Evolutionary conservation across 75 land plant species (phyloP).

Genomic region (Ceratopteris richardii): DNA sequence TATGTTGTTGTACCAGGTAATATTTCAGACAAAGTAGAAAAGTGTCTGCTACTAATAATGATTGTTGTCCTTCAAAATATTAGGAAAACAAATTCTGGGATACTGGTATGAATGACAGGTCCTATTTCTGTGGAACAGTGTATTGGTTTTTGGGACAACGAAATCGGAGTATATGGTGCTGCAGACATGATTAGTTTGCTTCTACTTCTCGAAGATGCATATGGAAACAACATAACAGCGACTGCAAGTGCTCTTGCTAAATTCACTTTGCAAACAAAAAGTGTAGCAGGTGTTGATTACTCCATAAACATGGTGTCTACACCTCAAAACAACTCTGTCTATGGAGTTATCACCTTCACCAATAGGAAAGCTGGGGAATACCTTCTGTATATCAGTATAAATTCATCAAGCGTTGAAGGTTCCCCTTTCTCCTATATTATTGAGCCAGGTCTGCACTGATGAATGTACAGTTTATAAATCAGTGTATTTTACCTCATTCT

Average conservation of each 20-base stretch:
- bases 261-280: neutral
- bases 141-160: conserved; percentile 1
- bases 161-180: neutral
- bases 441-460: neutral
- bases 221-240: conserved; percentile 2
- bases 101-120: neutral
- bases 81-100: no score
- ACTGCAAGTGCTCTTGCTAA: neutral
- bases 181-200: neutral
- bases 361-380: conserved; percentile 2
- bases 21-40: no score
- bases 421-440: neutral
- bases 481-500: no score
- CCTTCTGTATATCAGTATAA: neutral
- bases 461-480: no score
- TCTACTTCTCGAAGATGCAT: neutral
- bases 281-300: neutral
- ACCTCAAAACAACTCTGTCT: neutral
- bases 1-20: conserved; percentile 4
- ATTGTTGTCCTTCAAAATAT: no score
- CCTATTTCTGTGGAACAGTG: conserved; percentile 1
- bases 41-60: no score
- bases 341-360: conserved; percentile 4
- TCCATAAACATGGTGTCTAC: neutral
- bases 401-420: neutral